These are phyloP conservation scores for Stagonosporopsis vannaccii DNA, from an alignment of 2,329 filamentous ascomycete species.

Conservation along the genomic window DNA sequence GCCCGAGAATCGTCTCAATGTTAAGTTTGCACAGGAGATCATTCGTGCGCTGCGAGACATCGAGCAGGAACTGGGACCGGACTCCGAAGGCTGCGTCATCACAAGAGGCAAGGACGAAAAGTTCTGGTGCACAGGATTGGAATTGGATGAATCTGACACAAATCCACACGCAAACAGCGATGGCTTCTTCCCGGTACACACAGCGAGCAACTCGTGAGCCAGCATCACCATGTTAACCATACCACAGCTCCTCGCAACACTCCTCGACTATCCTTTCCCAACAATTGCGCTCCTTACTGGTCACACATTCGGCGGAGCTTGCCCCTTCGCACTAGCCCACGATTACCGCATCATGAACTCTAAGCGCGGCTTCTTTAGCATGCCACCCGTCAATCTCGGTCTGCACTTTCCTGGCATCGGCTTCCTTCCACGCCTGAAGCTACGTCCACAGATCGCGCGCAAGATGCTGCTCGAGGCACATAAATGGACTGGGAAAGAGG, in stretches of 20 bases:
- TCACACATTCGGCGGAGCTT: constrained; percentile 59
- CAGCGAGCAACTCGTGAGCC: not conserved
- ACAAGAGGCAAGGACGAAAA: constrained; percentile 60
- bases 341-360: constrained; percentile 56
- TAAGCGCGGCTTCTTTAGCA: constrained; percentile 43
- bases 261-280: constrained; percentile 59
- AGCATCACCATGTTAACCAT: not conserved
- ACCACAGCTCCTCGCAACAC: constrained; percentile 52
- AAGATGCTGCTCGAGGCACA: constrained; percentile 66
- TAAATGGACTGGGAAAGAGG: constrained; percentile 61
- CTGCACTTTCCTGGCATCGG: constrained; percentile 65
- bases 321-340: constrained; percentile 57
- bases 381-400: constrained; percentile 62
- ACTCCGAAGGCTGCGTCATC: constrained; percentile 61
- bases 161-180: constrained; percentile 65
- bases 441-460: constrained; percentile 59
- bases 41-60: constrained; percentile 60
- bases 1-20: constrained; percentile 62
- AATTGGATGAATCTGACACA: constrained; percentile 56
- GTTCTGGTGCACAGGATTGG: constrained; percentile 61
- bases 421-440: constrained; percentile 59
- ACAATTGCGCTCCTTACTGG: constrained; percentile 59
- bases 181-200: constrained; percentile 59
- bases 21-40: constrained; percentile 60
- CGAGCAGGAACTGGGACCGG: constrained; percentile 55